Evolutionary conservation across 192 early-diverging fungal species (phyloP).

Genomic region (Coemansia sp.): DNA sequence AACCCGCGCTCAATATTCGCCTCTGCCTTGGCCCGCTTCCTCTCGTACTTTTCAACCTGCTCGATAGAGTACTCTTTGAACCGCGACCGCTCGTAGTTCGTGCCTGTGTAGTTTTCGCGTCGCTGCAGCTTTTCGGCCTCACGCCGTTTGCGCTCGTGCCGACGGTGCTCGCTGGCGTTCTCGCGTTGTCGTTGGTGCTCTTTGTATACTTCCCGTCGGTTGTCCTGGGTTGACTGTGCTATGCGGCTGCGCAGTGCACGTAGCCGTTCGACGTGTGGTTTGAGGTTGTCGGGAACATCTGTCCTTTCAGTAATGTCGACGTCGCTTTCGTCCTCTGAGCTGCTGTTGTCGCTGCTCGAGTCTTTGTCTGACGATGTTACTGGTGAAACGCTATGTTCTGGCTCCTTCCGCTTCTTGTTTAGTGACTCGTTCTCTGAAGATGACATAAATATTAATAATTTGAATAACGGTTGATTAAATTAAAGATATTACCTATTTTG

Average conservation of each 20-base stretch:
- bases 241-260: slow-evolving; percentile 21
- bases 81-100: slow-evolving; percentile 80
- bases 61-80: slow-evolving; percentile 85
- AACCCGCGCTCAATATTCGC: slow-evolving; percentile 69
- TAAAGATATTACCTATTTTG: background rate
- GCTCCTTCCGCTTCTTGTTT: background rate
- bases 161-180: slow-evolving; percentile 62
- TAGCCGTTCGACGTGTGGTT: slow-evolving; percentile 28
- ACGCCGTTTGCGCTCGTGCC: slow-evolving; percentile 64
- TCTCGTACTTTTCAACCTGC: slow-evolving; percentile 76
- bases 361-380: slow-evolving; percentile 2
- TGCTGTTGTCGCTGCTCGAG: slow-evolving; percentile 7
- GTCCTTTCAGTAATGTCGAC: slow-evolving; percentile 35
- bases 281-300: slow-evolving; percentile 29
- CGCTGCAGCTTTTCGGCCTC: slow-evolving; percentile 72
- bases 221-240: slow-evolving; percentile 52
- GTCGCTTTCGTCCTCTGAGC: slow-evolving; percentile 7
- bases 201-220: slow-evolving; percentile 69
- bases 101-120: slow-evolving; percentile 61
- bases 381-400: background rate
- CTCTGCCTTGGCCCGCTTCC: slow-evolving; percentile 58
- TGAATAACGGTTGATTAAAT: background rate
- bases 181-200: slow-evolving; percentile 73
- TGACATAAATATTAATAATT: background rate
- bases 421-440: background rate